A percentile compares a stretch with the other conserved stretches of the same genome.
These are phyloP conservation scores for Trichosporon ovoides DNA, from an alignment of 1,284 basidiomycete genomes.

Conservation along the genomic window DNA sequence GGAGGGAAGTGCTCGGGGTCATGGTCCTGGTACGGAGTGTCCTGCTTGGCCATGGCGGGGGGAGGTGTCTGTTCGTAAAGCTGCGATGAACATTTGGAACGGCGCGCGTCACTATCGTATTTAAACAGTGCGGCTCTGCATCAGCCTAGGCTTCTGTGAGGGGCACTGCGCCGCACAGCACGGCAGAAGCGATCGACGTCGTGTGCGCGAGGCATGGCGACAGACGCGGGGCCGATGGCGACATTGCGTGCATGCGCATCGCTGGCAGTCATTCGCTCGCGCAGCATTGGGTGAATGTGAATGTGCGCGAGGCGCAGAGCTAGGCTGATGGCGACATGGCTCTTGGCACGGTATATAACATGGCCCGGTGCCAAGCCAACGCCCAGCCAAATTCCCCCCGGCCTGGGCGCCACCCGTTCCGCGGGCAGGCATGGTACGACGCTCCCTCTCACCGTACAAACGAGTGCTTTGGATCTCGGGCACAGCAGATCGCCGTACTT, in stretches of 20 bases:
- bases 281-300: too few species aligned
- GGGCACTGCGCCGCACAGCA: too few species aligned
- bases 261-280: background rate
- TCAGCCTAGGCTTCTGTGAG: background rate
- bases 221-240: background rate
- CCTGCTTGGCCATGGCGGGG: background rate
- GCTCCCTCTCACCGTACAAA: too few species aligned
- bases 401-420: too few species aligned
- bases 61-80: background rate
- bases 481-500: too few species aligned
- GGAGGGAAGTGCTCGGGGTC: constrained; percentile 9
- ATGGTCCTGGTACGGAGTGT: constrained; percentile 2
- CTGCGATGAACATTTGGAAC: background rate
- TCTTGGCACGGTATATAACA: background rate
- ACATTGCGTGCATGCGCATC: background rate
- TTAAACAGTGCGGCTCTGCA: background rate
- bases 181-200: background rate
- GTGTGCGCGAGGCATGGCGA: background rate
- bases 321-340: constrained; percentile 1
- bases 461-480: too few species aligned
- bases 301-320: too few species aligned
- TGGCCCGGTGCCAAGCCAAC: background rate
- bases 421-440: too few species aligned
- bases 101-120: background rate
- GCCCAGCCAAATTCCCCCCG: background rate